A percentile compares a stretch with the other conserved stretches of the same genome.
Evolutionary conservation across 2,329 filamentous ascomycete species (phyloP).

Genomic region (Colletotrichum gloeosporioides): DNA sequence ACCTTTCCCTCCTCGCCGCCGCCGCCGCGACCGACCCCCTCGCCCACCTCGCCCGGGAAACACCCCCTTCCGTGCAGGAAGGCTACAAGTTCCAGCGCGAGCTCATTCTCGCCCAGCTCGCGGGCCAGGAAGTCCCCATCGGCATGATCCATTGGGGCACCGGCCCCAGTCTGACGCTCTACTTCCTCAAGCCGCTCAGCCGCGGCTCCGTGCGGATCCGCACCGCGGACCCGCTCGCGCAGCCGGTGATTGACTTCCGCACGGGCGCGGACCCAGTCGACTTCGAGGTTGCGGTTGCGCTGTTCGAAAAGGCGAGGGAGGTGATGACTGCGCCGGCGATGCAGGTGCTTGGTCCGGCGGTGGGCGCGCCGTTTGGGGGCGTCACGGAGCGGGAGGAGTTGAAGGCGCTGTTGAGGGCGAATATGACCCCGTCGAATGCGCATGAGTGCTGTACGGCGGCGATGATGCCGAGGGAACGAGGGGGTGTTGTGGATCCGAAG

Average conservation of each 20-base stretch:
- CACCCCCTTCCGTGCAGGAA: constrained; percentile 36
- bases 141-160: constrained; percentile 38
- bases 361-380: constrained; percentile 31
- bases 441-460: constrained; percentile 20
- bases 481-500: constrained; percentile 22
- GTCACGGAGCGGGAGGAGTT: constrained; percentile 29
- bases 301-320: constrained; percentile 33
- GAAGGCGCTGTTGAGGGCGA: constrained; percentile 19
- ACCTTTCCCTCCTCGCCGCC: constrained; percentile 27
- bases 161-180: constrained; percentile 32
- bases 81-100: constrained; percentile 42
- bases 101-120: constrained; percentile 32
- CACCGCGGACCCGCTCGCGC: constrained; percentile 33
- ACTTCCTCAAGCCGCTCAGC: constrained; percentile 41
- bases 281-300: constrained; percentile 34
- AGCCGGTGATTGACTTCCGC: constrained; percentile 44
- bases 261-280: constrained; percentile 43
- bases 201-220: constrained; percentile 45
- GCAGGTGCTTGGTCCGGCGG: constrained; percentile 29
- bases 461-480: constrained; percentile 21
- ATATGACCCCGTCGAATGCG: not conserved
- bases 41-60: constrained; percentile 32
- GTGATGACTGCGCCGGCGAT: constrained; percentile 36
- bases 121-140: constrained; percentile 27
- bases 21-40: constrained; percentile 33